These are phyloP conservation scores for Auriscalpium vulgare DNA, from an alignment of 768 basidiomycete species.

Conservation along the genomic window DNA sequence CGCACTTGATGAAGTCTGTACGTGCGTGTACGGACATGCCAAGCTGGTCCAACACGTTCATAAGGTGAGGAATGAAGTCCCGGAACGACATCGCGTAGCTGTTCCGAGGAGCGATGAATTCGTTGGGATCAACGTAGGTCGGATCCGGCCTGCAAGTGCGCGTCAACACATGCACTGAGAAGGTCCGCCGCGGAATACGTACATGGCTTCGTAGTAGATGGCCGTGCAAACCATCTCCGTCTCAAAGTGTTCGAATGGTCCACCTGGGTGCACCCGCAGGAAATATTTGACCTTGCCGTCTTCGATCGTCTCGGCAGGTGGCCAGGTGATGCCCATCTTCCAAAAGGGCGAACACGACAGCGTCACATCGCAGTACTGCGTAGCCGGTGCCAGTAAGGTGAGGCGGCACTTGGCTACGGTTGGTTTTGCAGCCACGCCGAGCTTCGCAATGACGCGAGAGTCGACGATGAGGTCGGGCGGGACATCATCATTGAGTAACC, in stretches of 20 bases:
- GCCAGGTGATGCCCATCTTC: conserved; percentile 73
- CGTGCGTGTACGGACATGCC: conserved; percentile 79
- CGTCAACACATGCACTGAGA: neutral
- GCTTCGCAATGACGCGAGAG: conserved; percentile 66
- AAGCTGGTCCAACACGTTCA: conserved; percentile 75
- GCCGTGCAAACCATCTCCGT: conserved; percentile 73
- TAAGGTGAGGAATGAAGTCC: conserved; percentile 75
- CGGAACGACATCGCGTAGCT: conserved; percentile 79
- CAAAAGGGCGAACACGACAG: conserved; percentile 65
- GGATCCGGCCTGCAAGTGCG: conserved; percentile 59
- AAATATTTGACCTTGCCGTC: conserved; percentile 79
- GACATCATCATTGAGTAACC: conserved; percentile 54
- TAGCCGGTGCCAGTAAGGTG: conserved; percentile 60
- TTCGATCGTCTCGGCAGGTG: conserved; percentile 56
- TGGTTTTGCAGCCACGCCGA: conserved; percentile 68
- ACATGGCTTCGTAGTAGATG: conserved; percentile 83
- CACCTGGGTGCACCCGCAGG: conserved; percentile 75
- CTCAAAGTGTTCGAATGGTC: conserved; percentile 82
- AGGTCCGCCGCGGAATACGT: conserved; percentile 20
- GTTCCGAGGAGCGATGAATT: conserved; percentile 75
- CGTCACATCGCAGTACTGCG: conserved; percentile 77
- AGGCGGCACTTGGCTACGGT: conserved; percentile 70
- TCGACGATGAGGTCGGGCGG: conserved; percentile 68
- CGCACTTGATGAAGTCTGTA: conserved; percentile 74
- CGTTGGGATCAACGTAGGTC: conserved; percentile 65